Base-by-base conservation (phyloP, 2,329 filamentous ascomycete genomes). In the Cladophialophora yegresii region DNA sequence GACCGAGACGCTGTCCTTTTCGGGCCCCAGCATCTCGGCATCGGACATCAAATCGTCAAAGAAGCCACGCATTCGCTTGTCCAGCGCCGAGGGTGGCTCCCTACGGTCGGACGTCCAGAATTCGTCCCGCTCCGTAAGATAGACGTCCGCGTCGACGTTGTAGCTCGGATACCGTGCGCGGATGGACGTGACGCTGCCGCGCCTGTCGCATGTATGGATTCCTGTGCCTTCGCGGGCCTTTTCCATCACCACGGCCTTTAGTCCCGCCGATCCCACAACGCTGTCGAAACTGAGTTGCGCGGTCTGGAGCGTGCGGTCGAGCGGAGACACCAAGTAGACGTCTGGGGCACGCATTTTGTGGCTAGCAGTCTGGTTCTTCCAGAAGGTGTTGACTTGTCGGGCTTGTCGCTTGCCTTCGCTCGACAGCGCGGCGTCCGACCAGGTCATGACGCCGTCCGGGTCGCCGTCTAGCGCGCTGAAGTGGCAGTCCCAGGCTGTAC, bases 181-280 rank as follows among this genome's bases (percentile, higher is more conserved):
- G 62, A 88, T 86, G 47, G 75, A 77, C 0, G 80, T 75, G 60
- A 77, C 79, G 57, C 72, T 75, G 32, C 81, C 83, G 7, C 86
- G 80, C 10, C 81, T 78, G 73, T 88, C 85, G 72, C 86, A 88
- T 1, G 86, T 88, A 72, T 88, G 86, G 26, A 84, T 79, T 20
- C 84, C 85, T 57, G 87, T 80, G 0, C 83, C 83, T 74, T 89
- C 86, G 16, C 86, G 79, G 36, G 87, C 77, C 36, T 83, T 74
- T 77, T 88, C 86, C 71, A 87, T 87, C 62, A 88, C 75, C 0
- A 32, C 73, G 6, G 26, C n/a, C n/a, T n/a, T n/a, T n/a, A n/a
- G n/a, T n/a, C n/a, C n/a, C n/a, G n/a, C n/a, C 80, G 26, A 85
- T 69, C 3, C 75, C 77, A 2, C n/a, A n/a, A n/a, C 72, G 63